Evolutionary conservation across 768 basidiomycete genomes (phyloP).

Genomic region (Termitomyces titanicus): DNA sequence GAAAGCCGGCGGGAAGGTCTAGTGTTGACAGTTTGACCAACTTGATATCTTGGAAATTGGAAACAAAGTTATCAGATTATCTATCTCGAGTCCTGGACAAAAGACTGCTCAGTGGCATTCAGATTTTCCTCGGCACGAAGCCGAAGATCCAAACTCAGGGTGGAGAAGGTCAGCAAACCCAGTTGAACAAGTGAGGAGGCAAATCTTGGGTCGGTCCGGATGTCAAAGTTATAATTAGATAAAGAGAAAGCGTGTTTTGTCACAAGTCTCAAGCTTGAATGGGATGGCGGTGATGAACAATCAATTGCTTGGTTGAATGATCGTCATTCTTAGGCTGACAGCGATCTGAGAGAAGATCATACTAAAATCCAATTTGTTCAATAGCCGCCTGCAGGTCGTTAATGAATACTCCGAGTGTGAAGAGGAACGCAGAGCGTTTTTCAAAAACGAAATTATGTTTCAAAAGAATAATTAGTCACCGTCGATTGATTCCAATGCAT

Average conservation of each 20-base stretch:
- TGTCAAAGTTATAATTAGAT: neutral
- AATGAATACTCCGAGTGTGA: neutral
- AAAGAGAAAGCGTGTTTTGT: neutral
- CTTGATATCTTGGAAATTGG: neutral
- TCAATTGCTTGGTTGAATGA: neutral
- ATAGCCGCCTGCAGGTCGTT: too few species aligned
- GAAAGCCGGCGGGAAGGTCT: neutral
- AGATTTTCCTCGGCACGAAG: neutral
- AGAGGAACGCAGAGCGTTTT: neutral
- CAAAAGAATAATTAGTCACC: neutral
- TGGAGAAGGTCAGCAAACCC: neutral
- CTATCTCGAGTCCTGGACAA: neutral
- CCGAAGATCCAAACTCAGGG: neutral
- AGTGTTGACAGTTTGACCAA: neutral
- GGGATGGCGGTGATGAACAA: neutral
- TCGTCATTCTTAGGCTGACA: neutral
- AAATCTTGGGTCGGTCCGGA: neutral
- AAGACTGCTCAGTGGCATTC: neutral
- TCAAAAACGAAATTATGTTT: neutral
- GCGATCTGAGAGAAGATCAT: neutral
- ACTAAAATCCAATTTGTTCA: too few species aligned
- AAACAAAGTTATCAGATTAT: neutral
- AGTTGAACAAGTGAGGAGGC: neutral
- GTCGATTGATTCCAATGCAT: neutral
- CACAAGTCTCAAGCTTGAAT: neutral